Conservation (phyloP, 768 basidiomycete species). For the Tephrocybe sp. region DNA sequence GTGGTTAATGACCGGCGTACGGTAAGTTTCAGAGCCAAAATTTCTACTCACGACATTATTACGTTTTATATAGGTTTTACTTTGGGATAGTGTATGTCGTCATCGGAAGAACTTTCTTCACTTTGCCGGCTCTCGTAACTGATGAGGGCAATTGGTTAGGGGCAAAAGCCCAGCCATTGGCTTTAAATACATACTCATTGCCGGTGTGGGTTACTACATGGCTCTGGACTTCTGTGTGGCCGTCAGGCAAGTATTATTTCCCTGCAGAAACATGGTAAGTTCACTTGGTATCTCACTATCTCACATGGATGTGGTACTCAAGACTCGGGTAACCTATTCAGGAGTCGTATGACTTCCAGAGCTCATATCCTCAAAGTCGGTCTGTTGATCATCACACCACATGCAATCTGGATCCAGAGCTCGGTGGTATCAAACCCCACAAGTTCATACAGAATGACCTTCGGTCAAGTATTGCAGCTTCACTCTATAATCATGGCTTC, state of each 20-base stretch:
- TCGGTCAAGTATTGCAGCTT: constrained; percentile 9
- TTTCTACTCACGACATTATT: too few relatives aligned
- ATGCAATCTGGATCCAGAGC: constrained; percentile 11
- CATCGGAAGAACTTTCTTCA: too few relatives aligned
- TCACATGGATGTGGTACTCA: not conserved
- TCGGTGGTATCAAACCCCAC: constrained; percentile 6
- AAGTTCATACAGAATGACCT: constrained; percentile 4
- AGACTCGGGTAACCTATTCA: not conserved
- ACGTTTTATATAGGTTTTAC: too few relatives aligned
- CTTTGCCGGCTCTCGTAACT: too few relatives aligned
- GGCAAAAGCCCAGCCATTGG: not conserved
- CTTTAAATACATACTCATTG: constrained; percentile 2
- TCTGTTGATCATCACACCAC: constrained; percentile 7
- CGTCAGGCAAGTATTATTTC: not conserved
- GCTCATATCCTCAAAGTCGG: constrained; percentile 11
- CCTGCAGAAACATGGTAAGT: not conserved
- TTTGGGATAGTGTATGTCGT: too few relatives aligned
- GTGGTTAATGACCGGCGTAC: too few relatives aligned
- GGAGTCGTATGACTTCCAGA: constrained; percentile 2
- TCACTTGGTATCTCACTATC: not conserved
- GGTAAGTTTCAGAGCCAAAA: too few relatives aligned
- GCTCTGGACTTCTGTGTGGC: constrained; percentile 9
- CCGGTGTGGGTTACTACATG: constrained; percentile 10
- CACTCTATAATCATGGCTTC: not conserved
- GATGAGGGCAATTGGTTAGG: not conserved